These are phyloP conservation scores for Lavandula angustifolia DNA, from an alignment of 257 asterid species.

Conservation along the genomic window DNA sequence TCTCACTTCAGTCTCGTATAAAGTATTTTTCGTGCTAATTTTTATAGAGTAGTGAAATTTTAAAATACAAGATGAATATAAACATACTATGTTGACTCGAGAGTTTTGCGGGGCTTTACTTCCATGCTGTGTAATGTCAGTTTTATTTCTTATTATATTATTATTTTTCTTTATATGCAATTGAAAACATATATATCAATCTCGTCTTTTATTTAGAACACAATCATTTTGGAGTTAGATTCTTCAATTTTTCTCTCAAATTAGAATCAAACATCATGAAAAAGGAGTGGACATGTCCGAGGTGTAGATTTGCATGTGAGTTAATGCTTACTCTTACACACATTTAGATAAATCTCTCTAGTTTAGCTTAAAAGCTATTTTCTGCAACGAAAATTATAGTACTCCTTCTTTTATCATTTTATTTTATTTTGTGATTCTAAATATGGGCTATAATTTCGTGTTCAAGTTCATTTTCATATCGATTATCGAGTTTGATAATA, in stretches of 20 bases:
- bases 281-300: conserved; percentile 37
- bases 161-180: neutral
- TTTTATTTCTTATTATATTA: neutral
- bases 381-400: no score
- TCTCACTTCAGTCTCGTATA: no score
- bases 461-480: no score
- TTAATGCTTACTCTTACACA: neutral
- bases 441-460: no score
- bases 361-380: no score
- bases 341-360: no score
- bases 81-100: neutral
- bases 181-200: neutral
- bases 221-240: neutral
- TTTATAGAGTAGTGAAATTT: no score
- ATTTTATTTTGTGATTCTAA: no score
- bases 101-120: neutral
- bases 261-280: conserved; percentile 31
- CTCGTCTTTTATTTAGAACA: neutral
- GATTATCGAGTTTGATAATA: no score
- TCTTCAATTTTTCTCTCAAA: conserved; percentile 8
- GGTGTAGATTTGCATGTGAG: conserved; percentile 44
- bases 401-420: no score
- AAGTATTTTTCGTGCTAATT: no score
- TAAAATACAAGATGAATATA: no score
- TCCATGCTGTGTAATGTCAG: conserved; percentile 15